phyloP scores from a whole-genome alignment of 1,284 basidiomycete species.

The Chiua sp. region DNA sequence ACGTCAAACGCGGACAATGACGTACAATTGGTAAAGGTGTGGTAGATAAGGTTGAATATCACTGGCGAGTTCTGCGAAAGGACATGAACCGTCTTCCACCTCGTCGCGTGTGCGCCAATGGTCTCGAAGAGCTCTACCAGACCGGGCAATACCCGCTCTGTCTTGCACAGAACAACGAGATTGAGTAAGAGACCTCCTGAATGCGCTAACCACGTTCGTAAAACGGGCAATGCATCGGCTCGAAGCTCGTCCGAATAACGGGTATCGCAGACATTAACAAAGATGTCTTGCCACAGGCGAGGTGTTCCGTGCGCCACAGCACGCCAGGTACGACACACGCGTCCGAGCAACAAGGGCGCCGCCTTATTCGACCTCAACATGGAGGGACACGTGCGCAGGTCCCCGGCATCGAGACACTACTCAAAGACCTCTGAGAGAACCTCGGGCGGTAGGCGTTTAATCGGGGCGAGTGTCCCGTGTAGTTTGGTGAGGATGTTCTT shows the following conservation, averaged over 20 bases:
- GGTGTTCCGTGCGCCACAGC: slow-evolving; percentile 23
- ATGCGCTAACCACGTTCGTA: slow-evolving; percentile 27
- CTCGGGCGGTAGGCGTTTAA: slow-evolving; percentile 33
- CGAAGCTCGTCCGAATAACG: slow-evolving; percentile 29
- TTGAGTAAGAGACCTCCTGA: slow-evolving; percentile 30
- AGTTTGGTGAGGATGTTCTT: slow-evolving; percentile 21
- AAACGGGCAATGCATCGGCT: slow-evolving; percentile 21
- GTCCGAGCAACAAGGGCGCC: slow-evolving; percentile 29
- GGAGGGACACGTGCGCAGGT: neutral
- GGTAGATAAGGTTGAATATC: slow-evolving; percentile 17
- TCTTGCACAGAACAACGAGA: slow-evolving; percentile 24
- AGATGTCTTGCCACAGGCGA: slow-evolving; percentile 25
- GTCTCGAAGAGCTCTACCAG: slow-evolving; percentile 24
- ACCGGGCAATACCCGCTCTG: slow-evolving; percentile 30
- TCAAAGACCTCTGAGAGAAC: slow-evolving; percentile 34
- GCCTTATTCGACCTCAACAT: slow-evolving; percentile 4
- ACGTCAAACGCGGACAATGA: slow-evolving; percentile 24
- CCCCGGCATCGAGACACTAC: slow-evolving; percentile 16
- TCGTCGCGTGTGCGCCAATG: slow-evolving; percentile 16
- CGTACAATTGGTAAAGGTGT: slow-evolving; percentile 17
- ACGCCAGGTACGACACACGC: slow-evolving; percentile 32
- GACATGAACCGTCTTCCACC: slow-evolving; percentile 30
- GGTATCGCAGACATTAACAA: slow-evolving; percentile 28
- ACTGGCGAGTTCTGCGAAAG: slow-evolving; percentile 24
- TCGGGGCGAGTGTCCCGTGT: slow-evolving; percentile 20